Evolutionary conservation across 495 filamentous ascomycete species (phyloP).

Genomic region (Aspergillus olivimuriae): DNA sequence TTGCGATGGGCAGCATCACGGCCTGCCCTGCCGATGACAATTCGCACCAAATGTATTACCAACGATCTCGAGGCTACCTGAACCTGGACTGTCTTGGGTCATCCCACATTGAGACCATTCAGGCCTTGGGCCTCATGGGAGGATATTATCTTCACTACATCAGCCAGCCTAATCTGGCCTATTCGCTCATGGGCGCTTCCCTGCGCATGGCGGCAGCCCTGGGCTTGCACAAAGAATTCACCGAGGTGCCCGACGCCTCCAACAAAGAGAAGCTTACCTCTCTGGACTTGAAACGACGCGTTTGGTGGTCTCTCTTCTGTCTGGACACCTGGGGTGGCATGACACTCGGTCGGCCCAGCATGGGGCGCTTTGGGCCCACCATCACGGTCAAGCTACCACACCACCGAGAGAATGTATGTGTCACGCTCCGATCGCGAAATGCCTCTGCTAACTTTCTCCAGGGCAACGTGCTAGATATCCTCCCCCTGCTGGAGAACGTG

Average conservation of each 20-base stretch:
- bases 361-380: constrained; percentile 66
- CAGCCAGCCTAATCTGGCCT: constrained; percentile 70
- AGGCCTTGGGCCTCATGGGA: constrained; percentile 63
- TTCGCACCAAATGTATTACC: constrained; percentile 67
- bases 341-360: constrained; percentile 69
- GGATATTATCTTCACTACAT: constrained; percentile 78
- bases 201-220: constrained; percentile 41
- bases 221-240: constrained; percentile 68
- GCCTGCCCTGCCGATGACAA: constrained; percentile 63
- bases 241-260: constrained; percentile 31
- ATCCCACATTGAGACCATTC: constrained; percentile 59
- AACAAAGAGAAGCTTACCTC: constrained; percentile 26
- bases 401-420: constrained; percentile 48
- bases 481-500: constrained; percentile 70
- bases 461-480: constrained; percentile 49
- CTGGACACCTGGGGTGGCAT: constrained; percentile 75
- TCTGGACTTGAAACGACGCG: constrained; percentile 57
- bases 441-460: constrained; percentile 29
- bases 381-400: constrained; percentile 68
- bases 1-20: constrained; percentile 70
- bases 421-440: not conserved
- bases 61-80: constrained; percentile 61
- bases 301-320: constrained; percentile 78
- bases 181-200: constrained; percentile 35
- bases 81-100: constrained; percentile 54